A percentile compares a stretch with the other conserved stretches of the same genome.
These are phyloP conservation scores for Lactarius tabidus DNA, from an alignment of 768 basidiomycete genomes.

Conservation along the genomic window DNA sequence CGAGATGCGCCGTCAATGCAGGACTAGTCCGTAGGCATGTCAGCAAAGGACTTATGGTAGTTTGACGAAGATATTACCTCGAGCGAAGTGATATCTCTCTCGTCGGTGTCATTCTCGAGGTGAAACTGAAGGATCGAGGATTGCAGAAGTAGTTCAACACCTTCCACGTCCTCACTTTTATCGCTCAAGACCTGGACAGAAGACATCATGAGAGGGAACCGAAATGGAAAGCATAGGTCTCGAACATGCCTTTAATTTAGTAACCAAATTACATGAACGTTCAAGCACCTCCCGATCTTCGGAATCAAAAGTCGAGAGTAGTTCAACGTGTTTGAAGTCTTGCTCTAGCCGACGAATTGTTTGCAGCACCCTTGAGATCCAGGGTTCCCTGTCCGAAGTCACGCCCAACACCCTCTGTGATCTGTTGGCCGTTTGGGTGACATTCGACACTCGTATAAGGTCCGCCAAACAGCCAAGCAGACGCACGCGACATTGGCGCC, in stretches of 20 bases:
- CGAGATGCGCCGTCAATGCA: constrained; percentile 56
- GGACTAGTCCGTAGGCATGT: constrained; percentile 39
- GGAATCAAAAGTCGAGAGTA: constrained; percentile 50
- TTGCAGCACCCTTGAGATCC: constrained; percentile 64
- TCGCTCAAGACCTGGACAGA: constrained; percentile 36
- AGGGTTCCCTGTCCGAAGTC: constrained; percentile 71
- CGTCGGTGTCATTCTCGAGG: constrained; percentile 57
- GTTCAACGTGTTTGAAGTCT: constrained; percentile 63
- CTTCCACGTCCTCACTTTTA: constrained; percentile 55
- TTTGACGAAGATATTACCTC: constrained; percentile 43
- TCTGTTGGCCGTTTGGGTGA: constrained; percentile 50
- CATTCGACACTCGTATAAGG: constrained; percentile 53
- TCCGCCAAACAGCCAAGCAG: constrained; percentile 73
- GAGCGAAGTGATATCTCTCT: constrained; percentile 49
- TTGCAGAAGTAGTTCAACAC: constrained; percentile 65
- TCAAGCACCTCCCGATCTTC: constrained; percentile 46
- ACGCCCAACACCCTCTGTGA: constrained; percentile 53
- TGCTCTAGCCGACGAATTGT: constrained; percentile 54
- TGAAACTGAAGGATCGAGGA: constrained; percentile 71
- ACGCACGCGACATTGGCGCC: constrained; percentile 59
- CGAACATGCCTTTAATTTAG: constrained; percentile 42
- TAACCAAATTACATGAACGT: constrained; percentile 42
- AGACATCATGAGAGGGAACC: constrained; percentile 10
- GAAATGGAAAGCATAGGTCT: not conserved
- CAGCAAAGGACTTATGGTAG: not conserved